Percentiles rank a stretch among this genome's conserved stretches.
Conservation (phyloP, 148 eudicot species). For the Pharnaceum exiguum region DNA sequence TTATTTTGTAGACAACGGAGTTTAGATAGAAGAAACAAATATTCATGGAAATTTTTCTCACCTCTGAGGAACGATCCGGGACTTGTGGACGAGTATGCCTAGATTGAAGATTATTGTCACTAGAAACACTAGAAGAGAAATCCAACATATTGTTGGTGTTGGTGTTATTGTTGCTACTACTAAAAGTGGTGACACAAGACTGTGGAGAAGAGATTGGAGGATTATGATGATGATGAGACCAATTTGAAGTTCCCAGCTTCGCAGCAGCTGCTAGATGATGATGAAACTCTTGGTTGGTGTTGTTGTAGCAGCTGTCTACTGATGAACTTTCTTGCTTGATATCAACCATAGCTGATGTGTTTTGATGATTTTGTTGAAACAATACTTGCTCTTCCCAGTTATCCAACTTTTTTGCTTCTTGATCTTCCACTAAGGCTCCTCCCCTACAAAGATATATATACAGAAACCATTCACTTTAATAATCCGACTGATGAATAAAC, state of each 20-base stretch:
- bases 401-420: conserved; percentile 38
- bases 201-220: conserved; percentile 70
- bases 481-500: not conserved
- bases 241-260: conserved; percentile 20
- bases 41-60: conserved; percentile 6
- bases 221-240: conserved; percentile 27
- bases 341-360: conserved; percentile 10
- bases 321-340: conserved; percentile 50
- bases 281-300: conserved; percentile 16
- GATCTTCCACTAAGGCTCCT: conserved; percentile 36
- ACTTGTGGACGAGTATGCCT: conserved; percentile 40
- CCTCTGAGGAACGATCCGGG: conserved; percentile 55
- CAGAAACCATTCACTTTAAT: not conserved
- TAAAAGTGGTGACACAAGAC: conserved; percentile 57
- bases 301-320: conserved; percentile 22
- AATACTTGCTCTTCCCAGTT: conserved; percentile 54
- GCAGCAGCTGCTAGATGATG: conserved; percentile 9
- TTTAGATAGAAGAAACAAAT: not conserved
- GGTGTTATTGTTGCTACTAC: conserved; percentile 20
- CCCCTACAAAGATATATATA: conserved; percentile 28
- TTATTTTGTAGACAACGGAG: not conserved
- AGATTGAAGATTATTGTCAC: conserved; percentile 23
- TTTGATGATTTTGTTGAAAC: conserved; percentile 25
- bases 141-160: conserved; percentile 36
- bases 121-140: conserved; percentile 40